Conservation (phyloP, 1,139 yeast genomes). For the Blastobotrys niveus region DNA sequence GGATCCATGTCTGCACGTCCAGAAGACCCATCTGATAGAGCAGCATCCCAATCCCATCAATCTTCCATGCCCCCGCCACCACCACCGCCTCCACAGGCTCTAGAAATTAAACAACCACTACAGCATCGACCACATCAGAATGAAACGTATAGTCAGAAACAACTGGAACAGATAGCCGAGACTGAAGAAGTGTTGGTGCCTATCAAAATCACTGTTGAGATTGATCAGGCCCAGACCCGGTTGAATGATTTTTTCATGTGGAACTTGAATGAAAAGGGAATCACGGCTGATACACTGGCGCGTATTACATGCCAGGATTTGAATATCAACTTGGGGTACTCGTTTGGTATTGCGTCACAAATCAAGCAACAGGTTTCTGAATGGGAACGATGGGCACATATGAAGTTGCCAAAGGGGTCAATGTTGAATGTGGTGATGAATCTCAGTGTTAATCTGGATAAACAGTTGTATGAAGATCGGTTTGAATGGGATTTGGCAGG, state of each 20-base stretch:
- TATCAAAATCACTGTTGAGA: conserved; percentile 68
- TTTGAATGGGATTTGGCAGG: conserved; percentile 85
- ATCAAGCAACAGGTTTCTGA: conserved; percentile 79
- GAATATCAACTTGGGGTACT: conserved; percentile 61
- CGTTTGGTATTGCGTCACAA: conserved; percentile 60
- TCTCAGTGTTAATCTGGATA: conserved; percentile 75
- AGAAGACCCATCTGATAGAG: conserved; percentile 1
- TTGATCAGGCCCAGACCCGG: conserved; percentile 44
- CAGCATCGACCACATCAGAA: conserved; percentile 26
- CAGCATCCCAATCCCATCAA: too few relatives aligned
- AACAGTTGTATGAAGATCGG: conserved; percentile 81
- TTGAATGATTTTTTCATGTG: conserved; percentile 82
- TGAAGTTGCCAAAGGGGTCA: conserved; percentile 58
- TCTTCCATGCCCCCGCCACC: too few relatives aligned
- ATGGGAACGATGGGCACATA: conserved; percentile 56
- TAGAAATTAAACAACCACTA: conserved; percentile 2
- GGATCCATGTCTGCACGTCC: too few relatives aligned
- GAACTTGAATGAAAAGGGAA: conserved; percentile 69
- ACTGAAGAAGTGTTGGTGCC: conserved; percentile 57
- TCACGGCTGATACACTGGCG: conserved; percentile 84
- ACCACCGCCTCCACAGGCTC: conserved; percentile 2
- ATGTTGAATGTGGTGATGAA: conserved; percentile 74
- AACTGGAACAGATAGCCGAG: conserved; percentile 34
- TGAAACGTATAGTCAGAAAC: conserved; percentile 34
- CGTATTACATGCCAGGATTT: conserved; percentile 72